phyloP scores from a whole-genome alignment of 2,329 filamentous ascomycete genomes.

The Pestalotiopsis sp. region DNA sequence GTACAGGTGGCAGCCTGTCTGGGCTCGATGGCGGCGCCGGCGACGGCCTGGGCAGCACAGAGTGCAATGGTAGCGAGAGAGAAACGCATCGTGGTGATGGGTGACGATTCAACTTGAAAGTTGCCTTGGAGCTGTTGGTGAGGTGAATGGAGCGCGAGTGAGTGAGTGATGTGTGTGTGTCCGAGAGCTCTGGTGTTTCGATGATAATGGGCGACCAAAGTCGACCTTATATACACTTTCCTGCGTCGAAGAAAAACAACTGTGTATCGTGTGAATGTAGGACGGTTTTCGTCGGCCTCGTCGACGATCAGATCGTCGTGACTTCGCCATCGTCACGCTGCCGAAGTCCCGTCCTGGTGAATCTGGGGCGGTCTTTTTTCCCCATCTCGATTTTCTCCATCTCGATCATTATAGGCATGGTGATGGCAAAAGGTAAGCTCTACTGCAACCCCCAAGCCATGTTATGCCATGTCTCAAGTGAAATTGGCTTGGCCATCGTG shows the following conservation, averaged over 20 bases:
- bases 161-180: neutral
- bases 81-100: neutral
- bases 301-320: too few species aligned
- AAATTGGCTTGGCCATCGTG: neutral
- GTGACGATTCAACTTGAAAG: neutral
- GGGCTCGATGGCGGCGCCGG: neutral
- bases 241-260: too few species aligned
- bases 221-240: too few species aligned
- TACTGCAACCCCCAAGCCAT: neutral
- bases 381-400: neutral
- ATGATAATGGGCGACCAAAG: too few species aligned
- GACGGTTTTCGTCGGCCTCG: too few species aligned
- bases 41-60: neutral
- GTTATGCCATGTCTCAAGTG: neutral
- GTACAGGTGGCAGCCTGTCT: neutral
- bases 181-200: too few species aligned
- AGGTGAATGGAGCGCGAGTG: neutral
- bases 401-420: neutral
- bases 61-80: neutral
- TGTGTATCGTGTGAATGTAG: too few species aligned
- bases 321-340: too few species aligned
- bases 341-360: too few species aligned
- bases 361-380: neutral
- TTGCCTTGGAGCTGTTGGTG: neutral
- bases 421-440: neutral